These are phyloP conservation scores for Persicaria tinctoria DNA, from an alignment of 148 eudicot species.

Conservation along the genomic window DNA sequence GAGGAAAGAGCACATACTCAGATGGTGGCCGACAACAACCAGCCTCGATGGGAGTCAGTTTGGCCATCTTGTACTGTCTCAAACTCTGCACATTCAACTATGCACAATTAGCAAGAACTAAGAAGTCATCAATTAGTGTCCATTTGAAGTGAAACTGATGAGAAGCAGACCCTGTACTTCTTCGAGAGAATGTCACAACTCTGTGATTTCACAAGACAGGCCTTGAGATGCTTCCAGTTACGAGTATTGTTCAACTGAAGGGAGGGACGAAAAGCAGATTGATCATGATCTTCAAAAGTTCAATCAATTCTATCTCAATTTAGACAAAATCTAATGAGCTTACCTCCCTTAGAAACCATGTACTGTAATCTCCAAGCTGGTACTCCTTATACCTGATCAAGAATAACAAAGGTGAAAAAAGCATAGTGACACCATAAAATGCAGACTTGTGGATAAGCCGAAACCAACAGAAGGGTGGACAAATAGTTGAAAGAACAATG, in stretches of 20 bases:
- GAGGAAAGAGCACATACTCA: constrained; percentile 37
- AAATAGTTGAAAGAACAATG: neutral
- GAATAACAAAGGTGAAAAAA: constrained; percentile 6
- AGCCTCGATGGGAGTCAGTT: constrained; percentile 74
- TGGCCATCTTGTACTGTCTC: constrained; percentile 66
- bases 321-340: constrained; percentile 9
- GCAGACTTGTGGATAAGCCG: neutral
- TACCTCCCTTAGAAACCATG: constrained; percentile 80
- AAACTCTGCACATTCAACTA: constrained; percentile 42
- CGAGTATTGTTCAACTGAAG: constrained; percentile 66
- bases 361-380: constrained; percentile 72
- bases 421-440: neutral
- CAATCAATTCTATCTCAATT: neutral
- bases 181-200: constrained; percentile 58
- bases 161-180: constrained; percentile 60
- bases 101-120: neutral
- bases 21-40: constrained; percentile 96
- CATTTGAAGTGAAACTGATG: neutral
- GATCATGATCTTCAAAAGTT: neutral
- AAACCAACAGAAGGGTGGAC: neutral
- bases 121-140: neutral
- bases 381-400: constrained; percentile 70
- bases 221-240: constrained; percentile 74
- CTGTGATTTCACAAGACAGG: constrained; percentile 77
- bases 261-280: neutral